Evolutionary conservation across 306 rosid species (phyloP).

Genomic region (Carpinus viminea): DNA sequence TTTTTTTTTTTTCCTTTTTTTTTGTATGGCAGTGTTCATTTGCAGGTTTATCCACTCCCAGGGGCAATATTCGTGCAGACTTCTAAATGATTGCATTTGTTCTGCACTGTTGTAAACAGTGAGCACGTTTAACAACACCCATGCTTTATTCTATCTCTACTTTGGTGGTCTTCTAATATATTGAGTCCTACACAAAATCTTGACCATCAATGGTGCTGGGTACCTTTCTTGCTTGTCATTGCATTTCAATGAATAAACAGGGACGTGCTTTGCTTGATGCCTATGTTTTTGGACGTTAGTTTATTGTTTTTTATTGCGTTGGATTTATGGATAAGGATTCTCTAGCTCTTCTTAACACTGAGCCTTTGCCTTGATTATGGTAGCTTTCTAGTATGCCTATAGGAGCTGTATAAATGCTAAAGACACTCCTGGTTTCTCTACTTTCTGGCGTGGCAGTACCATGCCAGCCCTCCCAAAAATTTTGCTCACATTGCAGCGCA

Average conservation of each 20-base stretch:
- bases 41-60: not conserved
- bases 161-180: not conserved
- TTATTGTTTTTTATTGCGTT: not conserved
- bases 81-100: not conserved
- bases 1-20: not conserved
- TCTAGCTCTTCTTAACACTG: not conserved
- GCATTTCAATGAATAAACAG: not conserved
- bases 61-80: not conserved
- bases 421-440: too few species aligned
- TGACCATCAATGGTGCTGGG: not conserved
- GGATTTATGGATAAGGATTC: not conserved
- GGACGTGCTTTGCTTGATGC: not conserved
- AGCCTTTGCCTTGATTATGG: not conserved
- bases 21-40: not conserved
- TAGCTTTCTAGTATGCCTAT: not conserved
- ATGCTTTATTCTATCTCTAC: not conserved
- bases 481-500: too few species aligned
- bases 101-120: not conserved
- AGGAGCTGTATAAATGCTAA: not conserved
- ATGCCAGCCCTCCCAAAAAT: too few species aligned
- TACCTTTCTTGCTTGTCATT: not conserved
- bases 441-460: too few species aligned
- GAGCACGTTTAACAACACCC: not conserved
- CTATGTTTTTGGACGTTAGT: not conserved
- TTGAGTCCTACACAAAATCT: not conserved